Conservation (phyloP, 2,329 filamentous ascomycete species). For the Thermothelomyces thermophilus region DNA sequence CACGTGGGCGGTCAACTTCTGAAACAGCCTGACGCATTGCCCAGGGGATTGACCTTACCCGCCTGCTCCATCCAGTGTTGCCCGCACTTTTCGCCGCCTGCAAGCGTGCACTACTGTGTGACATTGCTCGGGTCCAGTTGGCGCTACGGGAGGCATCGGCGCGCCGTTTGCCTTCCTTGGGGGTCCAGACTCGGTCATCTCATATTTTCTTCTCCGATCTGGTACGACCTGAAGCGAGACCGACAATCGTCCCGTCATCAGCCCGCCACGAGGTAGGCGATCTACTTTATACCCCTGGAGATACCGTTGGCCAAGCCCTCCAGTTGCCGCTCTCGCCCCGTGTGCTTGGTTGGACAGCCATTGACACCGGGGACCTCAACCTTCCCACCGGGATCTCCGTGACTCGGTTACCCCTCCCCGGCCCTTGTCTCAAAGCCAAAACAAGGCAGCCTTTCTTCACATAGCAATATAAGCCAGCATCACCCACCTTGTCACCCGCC, state of each 20-base stretch:
- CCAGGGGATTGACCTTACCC: conserved; percentile 20
- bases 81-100: too few relatives aligned
- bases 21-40: conserved; percentile 36
- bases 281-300: neutral
- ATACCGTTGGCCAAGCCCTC: neutral
- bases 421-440: conserved; percentile 14
- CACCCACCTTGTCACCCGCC: conserved; percentile 13
- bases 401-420: conserved; percentile 8
- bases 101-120: too few relatives aligned
- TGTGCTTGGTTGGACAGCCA: neutral
- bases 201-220: neutral
- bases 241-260: neutral
- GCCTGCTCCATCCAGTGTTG: neutral
- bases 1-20: conserved; percentile 21
- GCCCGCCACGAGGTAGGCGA: neutral
- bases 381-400: conserved; percentile 20
- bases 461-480: conserved; percentile 31
- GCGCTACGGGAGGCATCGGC: neutral
- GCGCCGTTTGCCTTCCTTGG: neutral
- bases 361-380: neutral
- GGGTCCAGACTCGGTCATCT: conserved; percentile 3
- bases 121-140: neutral
- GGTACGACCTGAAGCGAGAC: neutral
- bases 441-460: conserved; percentile 11
- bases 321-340: neutral